Base-by-base conservation (phyloP, 495 filamentous ascomycete genomes). In the Zalerion maritima region DNA sequence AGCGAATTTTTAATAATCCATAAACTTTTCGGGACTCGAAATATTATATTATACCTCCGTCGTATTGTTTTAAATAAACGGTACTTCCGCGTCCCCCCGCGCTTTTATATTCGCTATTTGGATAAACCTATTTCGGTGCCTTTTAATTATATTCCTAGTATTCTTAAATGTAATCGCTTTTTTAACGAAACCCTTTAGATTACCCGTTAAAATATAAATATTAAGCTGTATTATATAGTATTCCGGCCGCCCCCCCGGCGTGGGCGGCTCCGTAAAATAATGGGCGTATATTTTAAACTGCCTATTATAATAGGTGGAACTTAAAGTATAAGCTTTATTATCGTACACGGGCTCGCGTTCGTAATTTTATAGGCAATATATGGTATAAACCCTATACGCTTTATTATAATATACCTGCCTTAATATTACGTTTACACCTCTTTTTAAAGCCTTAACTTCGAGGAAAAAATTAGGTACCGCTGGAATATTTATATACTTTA, bases 281-380 rank as follows among this genome's bases (percentile, higher is more conserved):
- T n/a, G n/a, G n/a, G n/a, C n/a, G n/a, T n/a, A n/a, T n/a, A n/a
- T n/a, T n/a, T 43, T 24, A 16, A 64, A 48, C 6, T 2, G 29
- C 24, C 50, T 38, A n/a, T 19, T 18, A 27, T 50, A 33, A 30
- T 65, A 67, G 16, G 43, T 55, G 14, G 58, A 48, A 27, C 44
- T 57, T 22, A 57, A 48, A 12, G 54, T 58, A 30, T 53, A 50
- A 15, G 58, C 53, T 21, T 62, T 61, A 28, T 44, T 45, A 40
- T 64, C 57, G 32, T 55, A 65, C 5, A 33, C 34, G 0, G 47
- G 45, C 32, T 55, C 40, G 11, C 46, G 42, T 16, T 45, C 18
- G 28, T 62, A 65, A 33, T 46, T 58, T 42, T 58, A 52, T 29
- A 68, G 47, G 18, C 29, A 31, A 24, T 56, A 52, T 45, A 66